These are phyloP conservation scores for Castanea sativa DNA, from an alignment of 306 rosid species.

Conservation along the genomic window DNA sequence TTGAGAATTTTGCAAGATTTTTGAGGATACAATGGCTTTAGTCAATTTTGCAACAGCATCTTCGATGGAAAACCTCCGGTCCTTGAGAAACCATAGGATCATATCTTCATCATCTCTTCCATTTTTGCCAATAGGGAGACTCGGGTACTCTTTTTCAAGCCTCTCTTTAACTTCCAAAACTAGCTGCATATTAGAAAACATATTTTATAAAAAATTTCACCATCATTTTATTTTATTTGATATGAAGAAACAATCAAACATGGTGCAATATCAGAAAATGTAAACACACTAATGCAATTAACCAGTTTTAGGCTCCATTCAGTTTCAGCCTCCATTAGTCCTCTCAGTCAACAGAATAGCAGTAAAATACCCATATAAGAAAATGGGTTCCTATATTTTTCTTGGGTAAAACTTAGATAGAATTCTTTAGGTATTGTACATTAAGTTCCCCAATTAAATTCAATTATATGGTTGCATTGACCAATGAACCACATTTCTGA, in stretches of 20 bases:
- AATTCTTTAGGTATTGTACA: too few relatives aligned
- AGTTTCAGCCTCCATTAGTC: neutral
- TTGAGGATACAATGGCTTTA: slow-evolving; percentile 82
- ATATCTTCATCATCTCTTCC: slow-evolving; percentile 98
- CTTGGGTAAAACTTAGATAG: too few relatives aligned
- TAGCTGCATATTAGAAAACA: slow-evolving; percentile 47
- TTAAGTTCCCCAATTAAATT: too few relatives aligned
- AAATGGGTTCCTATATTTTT: neutral
- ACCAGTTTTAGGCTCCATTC: neutral
- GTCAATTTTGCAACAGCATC: slow-evolving; percentile 67
- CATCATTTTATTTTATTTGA: neutral
- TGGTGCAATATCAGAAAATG: neutral
- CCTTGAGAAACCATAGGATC: slow-evolving; percentile 94
- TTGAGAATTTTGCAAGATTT: neutral
- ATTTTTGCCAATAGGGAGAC: slow-evolving; percentile 76
- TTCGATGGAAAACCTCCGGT: slow-evolving; percentile 64
- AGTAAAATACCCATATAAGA: neutral
- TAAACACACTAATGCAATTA: neutral
- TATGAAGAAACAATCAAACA: neutral
- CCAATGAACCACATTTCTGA: too few relatives aligned
- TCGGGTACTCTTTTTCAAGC: slow-evolving; percentile 56
- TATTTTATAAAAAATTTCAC: too few relatives aligned
- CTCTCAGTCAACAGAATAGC: neutral
- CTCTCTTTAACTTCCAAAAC: slow-evolving; percentile 78
- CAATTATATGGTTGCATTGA: too few relatives aligned